Base-by-base conservation (phyloP, 164 flowering plant species). In the Akebia trifoliata region DNA sequence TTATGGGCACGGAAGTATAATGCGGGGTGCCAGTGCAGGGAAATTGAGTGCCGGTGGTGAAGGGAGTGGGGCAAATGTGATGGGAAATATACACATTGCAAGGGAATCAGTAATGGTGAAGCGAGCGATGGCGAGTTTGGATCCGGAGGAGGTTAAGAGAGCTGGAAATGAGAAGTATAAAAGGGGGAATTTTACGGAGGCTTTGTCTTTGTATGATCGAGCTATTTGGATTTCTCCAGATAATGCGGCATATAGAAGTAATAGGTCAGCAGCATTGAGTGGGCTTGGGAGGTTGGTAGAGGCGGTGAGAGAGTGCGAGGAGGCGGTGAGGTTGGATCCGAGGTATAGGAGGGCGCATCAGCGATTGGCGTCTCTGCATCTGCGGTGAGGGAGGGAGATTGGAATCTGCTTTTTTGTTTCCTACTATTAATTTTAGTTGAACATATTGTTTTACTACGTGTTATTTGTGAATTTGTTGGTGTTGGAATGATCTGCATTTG, bases 1-100 rank as follows among this genome's bases (percentile, higher is more conserved):
- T 67, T 88, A 88, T 50, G 96, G 98, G 15, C 96, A 83, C 37
- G 98, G 98, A 4, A 91, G 84, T 65, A 81, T 91, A 60, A 78
- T 91, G 83, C 77, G 96, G 44, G 84, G 80, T 12, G n/a, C n/a
- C n/a, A n/a, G n/a, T 30, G 50, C 42, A 6, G 61, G 54, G 2
- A 60, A 56, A 50, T 56, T 56, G 7, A 54, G 60, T 17, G n/a
- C n/a, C n/a, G n/a, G n/a, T n/a, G n/a, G n/a, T n/a, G n/a, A n/a
- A n/a, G 63, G 50, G 0, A 56, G 58, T 54, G 58, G 43, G 9
- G 30, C 35, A 0, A 50, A 50, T 50, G 21, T 30, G 39, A 56
- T 59, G 4, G 75, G 74, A 8, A 73, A 66, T 31, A 6, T 31
- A 10, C 38, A 50, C 6, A n/a, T 50, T 18, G 39, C 62, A 2